These are phyloP conservation scores for Phytophthora ohioensis DNA, from an alignment of 352 stramenopile genomes.

Conservation along the genomic window DNA sequence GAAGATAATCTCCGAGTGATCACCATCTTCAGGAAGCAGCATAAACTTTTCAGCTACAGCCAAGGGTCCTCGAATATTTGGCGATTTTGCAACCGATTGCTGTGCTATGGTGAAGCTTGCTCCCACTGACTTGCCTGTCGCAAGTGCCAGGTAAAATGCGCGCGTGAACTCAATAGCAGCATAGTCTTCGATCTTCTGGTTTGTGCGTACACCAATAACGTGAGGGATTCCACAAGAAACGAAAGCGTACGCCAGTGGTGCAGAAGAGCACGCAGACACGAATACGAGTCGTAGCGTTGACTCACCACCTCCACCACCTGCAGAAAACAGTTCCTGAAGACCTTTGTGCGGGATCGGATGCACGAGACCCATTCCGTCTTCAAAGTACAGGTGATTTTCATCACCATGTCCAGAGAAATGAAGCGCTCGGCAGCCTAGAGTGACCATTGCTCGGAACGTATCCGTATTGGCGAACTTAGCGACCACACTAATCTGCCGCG, in stretches of 20 bases:
- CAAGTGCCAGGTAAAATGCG: conserved; percentile 83
- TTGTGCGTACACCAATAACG: conserved; percentile 90
- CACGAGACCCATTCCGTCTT: conserved; percentile 91
- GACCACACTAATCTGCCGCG: conserved; percentile 90
- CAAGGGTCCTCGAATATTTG: conserved; percentile 76
- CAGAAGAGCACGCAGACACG: conserved; percentile 83
- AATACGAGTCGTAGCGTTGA: conserved; percentile 79
- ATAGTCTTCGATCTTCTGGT: conserved; percentile 90
- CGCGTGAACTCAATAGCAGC: conserved; percentile 88
- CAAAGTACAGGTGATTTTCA: conserved; percentile 93
- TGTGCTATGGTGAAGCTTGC: conserved; percentile 81
- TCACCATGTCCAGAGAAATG: conserved; percentile 97
- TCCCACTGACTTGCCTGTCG: conserved; percentile 75
- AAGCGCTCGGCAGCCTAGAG: conserved; percentile 90
- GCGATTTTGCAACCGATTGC: conserved; percentile 77
- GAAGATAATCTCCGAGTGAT: conserved; percentile 88
- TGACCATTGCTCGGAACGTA: conserved; percentile 93
- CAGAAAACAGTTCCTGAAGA: conserved; percentile 76
- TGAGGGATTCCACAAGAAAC: conserved; percentile 91
- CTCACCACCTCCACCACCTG: conserved; percentile 47
- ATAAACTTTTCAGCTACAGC: conserved; percentile 83
- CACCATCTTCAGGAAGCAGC: conserved; percentile 73
- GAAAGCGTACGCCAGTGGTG: conserved; percentile 84
- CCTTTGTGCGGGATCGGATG: conserved; percentile 79
- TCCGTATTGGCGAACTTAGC: conserved; percentile 96